Evolutionary conservation across 2,329 filamentous ascomycete species (phyloP).

Genomic region (Coleophoma cylindrospora): DNA sequence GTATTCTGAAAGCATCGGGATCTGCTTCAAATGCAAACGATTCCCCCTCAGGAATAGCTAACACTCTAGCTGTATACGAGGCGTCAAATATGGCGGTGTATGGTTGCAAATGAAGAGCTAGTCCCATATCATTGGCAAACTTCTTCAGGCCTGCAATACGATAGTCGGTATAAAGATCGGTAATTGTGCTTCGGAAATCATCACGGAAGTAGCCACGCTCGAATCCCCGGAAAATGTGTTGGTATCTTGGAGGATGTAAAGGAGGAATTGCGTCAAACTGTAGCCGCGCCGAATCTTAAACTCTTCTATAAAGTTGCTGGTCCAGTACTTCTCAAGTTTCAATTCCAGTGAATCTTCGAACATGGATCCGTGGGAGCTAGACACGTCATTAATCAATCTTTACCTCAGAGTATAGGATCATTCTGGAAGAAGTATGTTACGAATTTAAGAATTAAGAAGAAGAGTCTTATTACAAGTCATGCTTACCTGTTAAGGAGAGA

Average conservation of each 20-base stretch:
- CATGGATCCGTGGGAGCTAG: too few species aligned
- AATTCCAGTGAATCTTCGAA: too few species aligned
- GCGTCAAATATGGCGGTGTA: not conserved
- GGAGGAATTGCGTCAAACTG: not conserved
- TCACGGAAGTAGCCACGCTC: not conserved
- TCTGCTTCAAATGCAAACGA: not conserved
- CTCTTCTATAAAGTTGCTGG: not conserved
- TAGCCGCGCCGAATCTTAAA: not conserved
- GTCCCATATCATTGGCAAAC: not conserved
- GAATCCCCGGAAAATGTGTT: not conserved
- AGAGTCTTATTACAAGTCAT: too few species aligned
- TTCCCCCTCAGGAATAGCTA: not conserved
- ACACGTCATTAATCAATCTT: too few species aligned
- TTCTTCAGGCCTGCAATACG: not conserved
- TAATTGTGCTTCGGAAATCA: not conserved
- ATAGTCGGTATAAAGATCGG: not conserved
- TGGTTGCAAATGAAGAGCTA: not conserved
- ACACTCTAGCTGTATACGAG: not conserved
- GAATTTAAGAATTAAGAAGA: too few species aligned
- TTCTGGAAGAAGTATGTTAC: too few species aligned
- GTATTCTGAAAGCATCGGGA: too few species aligned
- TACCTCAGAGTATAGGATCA: too few species aligned
- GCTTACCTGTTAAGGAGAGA: too few species aligned
- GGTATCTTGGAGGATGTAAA: not conserved
- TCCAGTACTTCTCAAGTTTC: not conserved